Evolutionary conservation across 768 basidiomycete species (phyloP).

Genomic region (Tremella mesenterica): DNA sequence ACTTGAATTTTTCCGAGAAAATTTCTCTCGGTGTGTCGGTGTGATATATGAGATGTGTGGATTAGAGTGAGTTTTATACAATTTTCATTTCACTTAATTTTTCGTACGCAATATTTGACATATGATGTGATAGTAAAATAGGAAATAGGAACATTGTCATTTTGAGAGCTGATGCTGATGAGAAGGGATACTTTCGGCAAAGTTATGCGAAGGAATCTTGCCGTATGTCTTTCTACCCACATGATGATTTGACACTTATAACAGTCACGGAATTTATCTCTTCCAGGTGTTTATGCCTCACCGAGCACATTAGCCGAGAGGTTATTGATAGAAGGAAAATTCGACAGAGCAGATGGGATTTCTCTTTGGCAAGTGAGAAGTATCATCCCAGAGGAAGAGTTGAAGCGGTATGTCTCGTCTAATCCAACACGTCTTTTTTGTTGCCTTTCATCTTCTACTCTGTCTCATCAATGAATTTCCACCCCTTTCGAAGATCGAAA

Average conservation of each 20-base stretch:
- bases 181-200: conserved; percentile 84
- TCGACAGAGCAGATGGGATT: conserved; percentile 52
- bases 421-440: not conserved
- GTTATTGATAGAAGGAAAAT: conserved; percentile 51
- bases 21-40: conserved; percentile 45
- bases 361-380: conserved; percentile 60
- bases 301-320: conserved; percentile 54
- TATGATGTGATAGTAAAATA: too few species aligned
- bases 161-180: conserved; percentile 2
- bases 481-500: too few species aligned
- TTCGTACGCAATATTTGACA: too few species aligned
- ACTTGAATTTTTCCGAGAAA: conserved; percentile 64
- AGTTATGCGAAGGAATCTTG: conserved; percentile 82
- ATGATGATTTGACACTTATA: not conserved
- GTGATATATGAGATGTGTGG: conserved; percentile 92
- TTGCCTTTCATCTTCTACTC: too few species aligned
- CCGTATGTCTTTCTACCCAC: conserved; percentile 48
- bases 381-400: conserved; percentile 32
- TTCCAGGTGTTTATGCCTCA: conserved; percentile 63
- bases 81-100: not conserved
- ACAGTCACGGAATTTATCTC: conserved; percentile 61
- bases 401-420: conserved; percentile 28
- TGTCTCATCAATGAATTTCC: too few species aligned
- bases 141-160: too few species aligned
- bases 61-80: conserved; percentile 48